Conservation (phyloP, 108 stramenopile species). For the Hondaea fermentalgiana region DNA sequence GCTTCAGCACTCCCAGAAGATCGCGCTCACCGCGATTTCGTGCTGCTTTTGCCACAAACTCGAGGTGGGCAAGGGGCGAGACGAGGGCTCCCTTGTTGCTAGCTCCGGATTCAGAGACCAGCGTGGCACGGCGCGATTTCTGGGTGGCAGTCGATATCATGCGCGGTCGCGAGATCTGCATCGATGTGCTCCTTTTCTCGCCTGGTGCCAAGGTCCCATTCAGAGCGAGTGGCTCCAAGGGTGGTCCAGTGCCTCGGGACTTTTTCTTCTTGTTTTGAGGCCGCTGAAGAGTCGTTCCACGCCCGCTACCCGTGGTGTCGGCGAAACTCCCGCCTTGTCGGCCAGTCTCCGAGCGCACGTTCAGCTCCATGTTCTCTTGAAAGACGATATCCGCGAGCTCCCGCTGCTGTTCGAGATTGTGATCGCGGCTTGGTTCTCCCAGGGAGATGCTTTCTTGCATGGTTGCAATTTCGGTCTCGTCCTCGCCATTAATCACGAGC, state of each 20-base stretch:
- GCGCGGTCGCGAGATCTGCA: not conserved
- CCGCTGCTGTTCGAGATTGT: not conserved
- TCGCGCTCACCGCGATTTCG: not conserved
- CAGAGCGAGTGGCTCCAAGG: no score
- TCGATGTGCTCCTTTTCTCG: not conserved
- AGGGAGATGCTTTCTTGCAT: not conserved
- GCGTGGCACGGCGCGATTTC: not conserved
- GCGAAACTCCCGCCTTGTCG: not conserved
- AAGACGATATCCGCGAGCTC: not conserved
- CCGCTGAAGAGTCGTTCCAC: not conserved
- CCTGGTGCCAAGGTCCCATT: no score
- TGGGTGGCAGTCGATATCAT: not conserved
- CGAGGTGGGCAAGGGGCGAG: not conserved
- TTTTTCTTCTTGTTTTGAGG: not conserved
- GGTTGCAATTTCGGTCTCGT: not conserved
- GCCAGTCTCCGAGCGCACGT: not conserved
- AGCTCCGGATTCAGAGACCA: not conserved
- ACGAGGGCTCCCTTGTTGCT: not conserved
- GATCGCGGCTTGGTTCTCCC: not conserved
- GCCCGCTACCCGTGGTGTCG: not conserved
- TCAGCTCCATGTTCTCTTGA: not conserved
- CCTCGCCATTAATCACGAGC: not conserved
- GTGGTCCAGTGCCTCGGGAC: no score
- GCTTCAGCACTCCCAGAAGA: not conserved
- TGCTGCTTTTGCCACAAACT: not conserved